Percentiles rank a stretch among this genome's conserved stretches.
Conservation (phyloP, 2,329 filamentous ascomycete species). For the Lecanosticta acicola region DNA sequence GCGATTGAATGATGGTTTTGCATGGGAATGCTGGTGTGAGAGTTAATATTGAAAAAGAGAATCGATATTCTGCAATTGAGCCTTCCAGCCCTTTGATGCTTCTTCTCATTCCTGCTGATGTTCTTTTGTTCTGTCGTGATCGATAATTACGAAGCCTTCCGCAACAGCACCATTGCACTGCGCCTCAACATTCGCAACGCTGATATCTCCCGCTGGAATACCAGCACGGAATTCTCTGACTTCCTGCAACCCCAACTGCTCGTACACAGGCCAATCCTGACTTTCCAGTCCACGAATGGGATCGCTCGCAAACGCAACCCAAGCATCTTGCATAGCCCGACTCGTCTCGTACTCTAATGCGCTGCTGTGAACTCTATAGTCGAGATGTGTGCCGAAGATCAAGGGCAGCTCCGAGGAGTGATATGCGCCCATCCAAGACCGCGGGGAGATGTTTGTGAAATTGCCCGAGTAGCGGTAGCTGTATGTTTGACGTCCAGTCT, state of each 20-base stretch:
- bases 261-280: conserved; percentile 19
- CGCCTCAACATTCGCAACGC: conserved; percentile 18
- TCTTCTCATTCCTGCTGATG: no score
- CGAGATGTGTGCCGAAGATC: conserved; percentile 37
- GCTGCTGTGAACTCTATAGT: conserved; percentile 23
- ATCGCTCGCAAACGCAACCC: conserved; percentile 34
- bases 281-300: conserved; percentile 27
- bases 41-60: no score
- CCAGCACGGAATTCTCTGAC: conserved; percentile 26
- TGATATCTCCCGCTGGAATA: conserved; percentile 28
- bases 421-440: conserved; percentile 41
- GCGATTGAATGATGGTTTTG: no score
- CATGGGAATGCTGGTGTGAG: no score
- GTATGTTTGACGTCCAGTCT: conserved; percentile 32
- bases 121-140: no score
- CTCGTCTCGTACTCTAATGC: conserved; percentile 27
- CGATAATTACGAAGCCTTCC: no score
- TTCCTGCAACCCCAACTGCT: conserved; percentile 14
- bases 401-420: conserved; percentile 38
- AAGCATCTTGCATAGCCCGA: conserved; percentile 30
- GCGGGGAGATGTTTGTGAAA: conserved; percentile 39
- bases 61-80: no score
- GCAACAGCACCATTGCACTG: conserved; percentile 13
- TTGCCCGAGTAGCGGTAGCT: conserved; percentile 40
- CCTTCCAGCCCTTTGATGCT: no score